A percentile compares a stretch with the other conserved stretches of the same genome.
Conservation (phyloP, 2,329 filamentous ascomycete genomes). For the Cordyceps cateniannulata region DNA sequence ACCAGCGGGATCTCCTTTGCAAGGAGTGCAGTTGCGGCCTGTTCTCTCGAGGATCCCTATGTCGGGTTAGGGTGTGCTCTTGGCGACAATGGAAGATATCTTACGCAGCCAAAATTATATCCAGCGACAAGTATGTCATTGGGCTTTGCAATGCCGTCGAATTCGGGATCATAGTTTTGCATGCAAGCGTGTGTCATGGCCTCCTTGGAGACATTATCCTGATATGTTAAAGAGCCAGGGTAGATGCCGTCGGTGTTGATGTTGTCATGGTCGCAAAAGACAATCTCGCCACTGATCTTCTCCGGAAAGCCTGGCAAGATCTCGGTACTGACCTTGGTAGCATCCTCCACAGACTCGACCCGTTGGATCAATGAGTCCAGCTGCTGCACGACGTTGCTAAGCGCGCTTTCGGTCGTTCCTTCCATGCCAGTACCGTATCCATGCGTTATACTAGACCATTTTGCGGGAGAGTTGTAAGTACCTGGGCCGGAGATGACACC, state of each 20-base stretch:
- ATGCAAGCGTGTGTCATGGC: slow-evolving; percentile 88
- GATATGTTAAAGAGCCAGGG: slow-evolving; percentile 75
- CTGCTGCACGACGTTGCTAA: slow-evolving; percentile 9
- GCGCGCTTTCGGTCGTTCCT: not conserved
- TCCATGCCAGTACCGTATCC: slow-evolving; percentile 15
- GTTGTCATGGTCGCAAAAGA: slow-evolving; percentile 77
- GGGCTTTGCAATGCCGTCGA: slow-evolving; percentile 54
- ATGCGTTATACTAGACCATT: slow-evolving; percentile 12
- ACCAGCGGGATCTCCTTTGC: slow-evolving; percentile 77
- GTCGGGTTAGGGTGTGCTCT: too few relatives aligned
- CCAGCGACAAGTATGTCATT: slow-evolving; percentile 80
- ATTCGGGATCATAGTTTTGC: slow-evolving; percentile 82
- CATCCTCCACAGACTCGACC: slow-evolving; percentile 13
- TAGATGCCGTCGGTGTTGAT: slow-evolving; percentile 93
- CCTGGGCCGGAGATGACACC: slow-evolving; percentile 67
- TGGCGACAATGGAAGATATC: too few relatives aligned
- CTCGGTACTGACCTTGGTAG: slow-evolving; percentile 44
- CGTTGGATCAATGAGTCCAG: slow-evolving; percentile 17
- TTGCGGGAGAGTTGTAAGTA: too few relatives aligned
- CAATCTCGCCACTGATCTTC: slow-evolving; percentile 74
- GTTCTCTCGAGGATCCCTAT: slow-evolving; percentile 70
- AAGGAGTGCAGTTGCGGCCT: slow-evolving; percentile 81
- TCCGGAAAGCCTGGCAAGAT: slow-evolving; percentile 84
- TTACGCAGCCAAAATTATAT: slow-evolving; percentile 84
- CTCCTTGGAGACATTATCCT: slow-evolving; percentile 69